These are phyloP conservation scores for Austroboletus eburneus DNA, from an alignment of 768 basidiomycete genomes.

Conservation along the genomic window DNA sequence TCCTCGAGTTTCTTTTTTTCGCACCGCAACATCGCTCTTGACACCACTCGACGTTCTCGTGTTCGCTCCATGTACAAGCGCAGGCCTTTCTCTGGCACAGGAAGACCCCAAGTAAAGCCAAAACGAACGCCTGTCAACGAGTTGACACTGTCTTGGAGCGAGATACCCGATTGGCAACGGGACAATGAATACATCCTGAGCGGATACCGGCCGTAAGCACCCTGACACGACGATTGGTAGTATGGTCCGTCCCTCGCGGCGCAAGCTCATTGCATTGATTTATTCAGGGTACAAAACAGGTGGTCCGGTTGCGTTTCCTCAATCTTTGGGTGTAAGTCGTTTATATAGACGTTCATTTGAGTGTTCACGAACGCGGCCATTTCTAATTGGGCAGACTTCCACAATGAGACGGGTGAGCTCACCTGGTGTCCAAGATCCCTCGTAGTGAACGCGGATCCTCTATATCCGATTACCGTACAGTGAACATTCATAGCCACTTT, in stretches of 20 bases:
- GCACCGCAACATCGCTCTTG: background rate
- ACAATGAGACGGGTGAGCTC: conserved; percentile 68
- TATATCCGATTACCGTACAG: conserved; percentile 34
- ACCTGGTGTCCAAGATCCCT: background rate
- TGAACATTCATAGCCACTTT: conserved; percentile 85
- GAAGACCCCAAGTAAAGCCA: background rate
- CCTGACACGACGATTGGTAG: conserved; percentile 1
- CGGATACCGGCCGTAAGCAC: conserved; percentile 64
- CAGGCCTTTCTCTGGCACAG: conserved; percentile 1
- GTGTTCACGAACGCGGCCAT: conserved; percentile 16
- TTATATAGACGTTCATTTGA: conserved; percentile 8
- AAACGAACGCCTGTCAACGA: conserved; percentile 1
- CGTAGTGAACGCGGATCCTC: conserved; percentile 1
- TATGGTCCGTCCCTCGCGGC: conserved; percentile 3
- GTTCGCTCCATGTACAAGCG: conserved; percentile 11
- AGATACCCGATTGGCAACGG: conserved; percentile 64
- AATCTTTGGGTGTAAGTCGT: conserved; percentile 59
- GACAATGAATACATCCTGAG: conserved; percentile 70
- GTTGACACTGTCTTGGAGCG: conserved; percentile 46
- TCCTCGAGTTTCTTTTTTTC: background rate
- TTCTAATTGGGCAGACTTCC: conserved; percentile 48
- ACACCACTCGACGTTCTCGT: conserved; percentile 3
- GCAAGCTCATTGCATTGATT: conserved; percentile 1
- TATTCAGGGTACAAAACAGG: conserved; percentile 49
- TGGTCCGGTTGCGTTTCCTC: conserved; percentile 64